phyloP scores from a whole-genome alignment of 2,329 filamentous ascomycete genomes.

The Zalaria obscura region DNA sequence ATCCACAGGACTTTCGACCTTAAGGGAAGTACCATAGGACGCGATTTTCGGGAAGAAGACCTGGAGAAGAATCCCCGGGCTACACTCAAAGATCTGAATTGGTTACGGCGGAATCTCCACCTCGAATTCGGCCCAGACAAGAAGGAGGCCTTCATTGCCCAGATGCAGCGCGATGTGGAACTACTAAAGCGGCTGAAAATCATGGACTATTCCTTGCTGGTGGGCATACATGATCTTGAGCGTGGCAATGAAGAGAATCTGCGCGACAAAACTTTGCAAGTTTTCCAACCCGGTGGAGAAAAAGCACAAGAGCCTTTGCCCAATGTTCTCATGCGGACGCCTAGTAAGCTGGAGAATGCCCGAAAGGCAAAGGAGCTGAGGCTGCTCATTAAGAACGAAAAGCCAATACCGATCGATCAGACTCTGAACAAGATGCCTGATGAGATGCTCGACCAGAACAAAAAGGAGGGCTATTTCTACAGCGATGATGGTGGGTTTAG shows the following conservation, averaged over 20 bases:
- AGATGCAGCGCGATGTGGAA: slow-evolving; percentile 75
- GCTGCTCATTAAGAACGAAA: slow-evolving; percentile 83
- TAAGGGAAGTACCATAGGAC: slow-evolving; percentile 88
- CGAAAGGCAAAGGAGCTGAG: slow-evolving; percentile 82
- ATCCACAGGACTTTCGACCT: slow-evolving; percentile 95
- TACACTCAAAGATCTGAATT: slow-evolving; percentile 93
- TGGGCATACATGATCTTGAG: slow-evolving; percentile 83
- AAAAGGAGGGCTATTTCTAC: slow-evolving; percentile 74
- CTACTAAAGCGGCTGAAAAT: slow-evolving; percentile 81
- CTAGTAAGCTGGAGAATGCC: slow-evolving; percentile 82
- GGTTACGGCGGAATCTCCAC: slow-evolving; percentile 72
- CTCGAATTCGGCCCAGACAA: slow-evolving; percentile 82
- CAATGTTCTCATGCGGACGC: slow-evolving; percentile 68
- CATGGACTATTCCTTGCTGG: slow-evolving; percentile 95
- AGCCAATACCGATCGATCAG: slow-evolving; percentile 83
- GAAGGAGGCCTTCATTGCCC: slow-evolving; percentile 74
- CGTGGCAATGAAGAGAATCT: slow-evolving; percentile 93
- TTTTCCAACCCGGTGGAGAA: slow-evolving; percentile 78
- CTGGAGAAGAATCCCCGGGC: slow-evolving; percentile 79
- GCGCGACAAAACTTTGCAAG: slow-evolving; percentile 74
- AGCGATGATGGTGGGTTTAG: slow-evolving; percentile 85
- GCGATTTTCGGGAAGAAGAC: slow-evolving; percentile 81
- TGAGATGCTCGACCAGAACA: slow-evolving; percentile 58
- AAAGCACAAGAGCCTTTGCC: slow-evolving; percentile 22
- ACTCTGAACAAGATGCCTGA: slow-evolving; percentile 78